Conservation (phyloP, 202 grass and related monocot genomes). For the Carex sylvatica region DNA sequence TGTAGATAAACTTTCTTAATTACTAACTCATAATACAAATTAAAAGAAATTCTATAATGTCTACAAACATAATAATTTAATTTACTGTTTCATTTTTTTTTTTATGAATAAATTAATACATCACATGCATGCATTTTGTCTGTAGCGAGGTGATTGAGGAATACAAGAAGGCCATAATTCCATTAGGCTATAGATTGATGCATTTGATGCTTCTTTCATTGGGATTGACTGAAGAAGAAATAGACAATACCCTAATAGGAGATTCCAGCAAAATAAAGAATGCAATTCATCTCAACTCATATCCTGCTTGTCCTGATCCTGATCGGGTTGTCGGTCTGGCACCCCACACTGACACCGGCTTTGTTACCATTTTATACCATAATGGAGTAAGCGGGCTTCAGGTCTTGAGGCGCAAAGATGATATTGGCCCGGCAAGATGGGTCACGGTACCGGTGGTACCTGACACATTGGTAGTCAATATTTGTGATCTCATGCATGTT, state of each 20-base stretch:
- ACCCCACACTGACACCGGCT: conserved; percentile 57
- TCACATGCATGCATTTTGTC: no score
- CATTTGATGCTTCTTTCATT: conserved; percentile 40
- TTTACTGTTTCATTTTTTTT: no score
- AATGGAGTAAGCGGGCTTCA: conserved; percentile 48
- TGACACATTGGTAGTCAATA: conserved; percentile 35
- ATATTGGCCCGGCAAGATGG: conserved; percentile 1
- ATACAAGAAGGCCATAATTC: conserved; percentile 31
- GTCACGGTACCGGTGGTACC: neutral
- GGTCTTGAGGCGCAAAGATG: conserved; percentile 29
- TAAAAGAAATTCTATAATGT: neutral
- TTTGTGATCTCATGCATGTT: conserved; percentile 56
- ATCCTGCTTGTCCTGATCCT: conserved; percentile 52
- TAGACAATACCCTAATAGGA: neutral
- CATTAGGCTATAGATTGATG: conserved; percentile 26
- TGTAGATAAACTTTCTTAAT: no score
- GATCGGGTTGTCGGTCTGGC: conserved; percentile 51
- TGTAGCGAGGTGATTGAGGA: conserved; percentile 48
- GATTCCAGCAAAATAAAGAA: conserved; percentile 16
- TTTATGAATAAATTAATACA: no score
- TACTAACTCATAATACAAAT: no score
- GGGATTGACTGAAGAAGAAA: conserved; percentile 37
- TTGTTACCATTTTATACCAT: conserved; percentile 47
- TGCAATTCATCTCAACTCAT: conserved; percentile 43
- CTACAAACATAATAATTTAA: neutral